Base-by-base conservation (phyloP, 2,329 filamentous ascomycete genomes). In the Simplicillium sp. region DNA sequence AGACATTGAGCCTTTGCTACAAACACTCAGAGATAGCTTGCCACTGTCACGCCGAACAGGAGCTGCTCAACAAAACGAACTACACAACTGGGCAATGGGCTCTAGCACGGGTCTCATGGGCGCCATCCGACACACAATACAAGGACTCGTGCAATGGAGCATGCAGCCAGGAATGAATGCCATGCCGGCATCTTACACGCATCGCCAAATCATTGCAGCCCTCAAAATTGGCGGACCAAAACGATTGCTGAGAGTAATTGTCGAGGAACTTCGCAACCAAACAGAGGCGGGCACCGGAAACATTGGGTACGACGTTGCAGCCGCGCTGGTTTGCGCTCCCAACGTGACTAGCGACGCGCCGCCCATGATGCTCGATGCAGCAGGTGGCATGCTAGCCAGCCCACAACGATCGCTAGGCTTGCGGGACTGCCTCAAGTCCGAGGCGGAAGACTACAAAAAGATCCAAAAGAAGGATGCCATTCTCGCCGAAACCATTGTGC, bases 321-420 rank as follows among this genome's bases (percentile, higher is more conserved):
- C 75, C 3, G 75, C 81, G 1, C 64, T 89, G 7, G 68, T 89
- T 9, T 86, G 83, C 52, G 77, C 82, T 1, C 82, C 83, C 0
- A 71, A 80, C 49, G 66, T 66, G 2, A 68, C 61, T 29, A 73
- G 68, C 48, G 59, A 68, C 43, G 55, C 56, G 5, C 60, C 59
- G 5, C 54, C 32, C 2, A 25, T 18, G 15, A 45, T 58, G 39
- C 44, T 61, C 16, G 64, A 65, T 44, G 54, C 58, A 6, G 51
- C 60, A 36, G 55, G 63, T 29, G 52, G 62, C 52, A 44, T 63
- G 32, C 56, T 55, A 2, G 51, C 60, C 5, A 55, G 56, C 2
- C 54, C 58, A n/a, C 71, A 71, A 50, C 65, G 64, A 3, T 65
- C 65, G 9, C 62, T 77, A n/a, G 73, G 72, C 6, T 66, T 84